Evolutionary conservation across 768 basidiomycete genomes (phyloP), one percentile per base, ranked within the genome.

Genomic region (Nevesoporus exiguus): DNA sequence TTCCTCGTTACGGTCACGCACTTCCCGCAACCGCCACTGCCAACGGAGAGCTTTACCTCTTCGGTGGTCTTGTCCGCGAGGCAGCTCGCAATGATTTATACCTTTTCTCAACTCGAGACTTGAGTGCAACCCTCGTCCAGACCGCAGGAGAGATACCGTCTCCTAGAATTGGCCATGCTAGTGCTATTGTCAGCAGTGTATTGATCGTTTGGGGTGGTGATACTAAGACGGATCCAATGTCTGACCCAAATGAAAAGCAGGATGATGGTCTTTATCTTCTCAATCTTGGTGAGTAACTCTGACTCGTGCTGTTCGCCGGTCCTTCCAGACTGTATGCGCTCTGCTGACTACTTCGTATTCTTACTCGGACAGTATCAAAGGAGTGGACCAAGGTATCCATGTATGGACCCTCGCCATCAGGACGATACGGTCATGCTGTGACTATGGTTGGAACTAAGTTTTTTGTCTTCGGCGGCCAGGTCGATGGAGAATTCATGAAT

Each of bases 201-300:
- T 77, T 99, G 55, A 90, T 98, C 55, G 88, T 98, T 4, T 99
- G 97, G 97, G 97, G 97, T 30, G 97, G 96, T 24, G 97, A 99
- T 68, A 98, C 95, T 4, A 95, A 93, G 73, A 83, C 85, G 14
- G 86, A 87, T 62, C 75, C 76, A 22, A 81, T 76, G 69, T 74
- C 79, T 30, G 81, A 77, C 60, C 77, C 76, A 9, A 74, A 76
- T 10, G 93, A 93, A 56, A 84, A 81, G 61, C 90, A 94, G 72
- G 97, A 98, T 67, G 92, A 98, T 69, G 88, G 84, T 0, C 75
- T 98, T 41, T 98, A 98, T 77, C 78, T 99, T 10, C 77, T 99
- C 44, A 98, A 98, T 70, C 81, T 98, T 34, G 86, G 96, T 95
- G 67, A 61, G 90, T 77, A 34, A 34, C 25, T 57, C n/a, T 13